A percentile compares a stretch with the other conserved stretches of the same genome.
These are phyloP conservation scores for Fabrea salina DNA, from an alignment of 169 alveolate genomes.

Conservation along the genomic window DNA sequence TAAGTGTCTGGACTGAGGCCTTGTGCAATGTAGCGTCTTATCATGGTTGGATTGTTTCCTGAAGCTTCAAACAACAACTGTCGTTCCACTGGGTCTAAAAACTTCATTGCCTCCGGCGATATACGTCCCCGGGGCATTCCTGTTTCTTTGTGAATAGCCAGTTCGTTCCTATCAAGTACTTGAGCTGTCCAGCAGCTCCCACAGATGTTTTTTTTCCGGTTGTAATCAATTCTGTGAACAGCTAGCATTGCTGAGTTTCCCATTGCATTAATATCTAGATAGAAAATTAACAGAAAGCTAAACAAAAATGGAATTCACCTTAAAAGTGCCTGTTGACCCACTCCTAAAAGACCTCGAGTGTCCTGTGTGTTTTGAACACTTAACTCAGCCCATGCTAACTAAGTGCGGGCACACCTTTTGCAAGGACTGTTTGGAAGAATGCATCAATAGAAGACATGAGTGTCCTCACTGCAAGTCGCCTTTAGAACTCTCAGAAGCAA, in stretches of 20 bases:
- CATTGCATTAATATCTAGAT: background rate
- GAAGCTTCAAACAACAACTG: background rate
- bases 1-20: conserved; percentile 31
- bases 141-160: conserved; percentile 31
- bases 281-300: background rate
- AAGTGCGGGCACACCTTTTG: conserved; percentile 54
- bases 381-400: conserved; percentile 34
- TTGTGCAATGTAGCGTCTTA: background rate
- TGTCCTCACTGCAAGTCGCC: conserved; percentile 44
- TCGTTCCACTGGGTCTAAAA: conserved; percentile 4
- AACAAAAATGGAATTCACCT: too few relatives aligned
- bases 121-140: conserved; percentile 20
- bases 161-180: conserved; percentile 19
- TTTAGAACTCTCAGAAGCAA: background rate
- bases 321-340: conserved; percentile 34
- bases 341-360: conserved; percentile 39
- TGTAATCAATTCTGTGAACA: background rate
- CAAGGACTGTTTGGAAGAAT: conserved; percentile 44
- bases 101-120: conserved; percentile 6
- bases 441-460: conserved; percentile 41
- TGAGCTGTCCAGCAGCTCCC: conserved; percentile 5
- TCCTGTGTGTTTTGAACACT: conserved; percentile 40
- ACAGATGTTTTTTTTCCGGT: conserved; percentile 1
- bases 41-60: background rate
- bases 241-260: conserved; percentile 7